phyloP scores from a whole-genome alignment of 768 basidiomycete genomes.

The Crucibulum laeve region DNA sequence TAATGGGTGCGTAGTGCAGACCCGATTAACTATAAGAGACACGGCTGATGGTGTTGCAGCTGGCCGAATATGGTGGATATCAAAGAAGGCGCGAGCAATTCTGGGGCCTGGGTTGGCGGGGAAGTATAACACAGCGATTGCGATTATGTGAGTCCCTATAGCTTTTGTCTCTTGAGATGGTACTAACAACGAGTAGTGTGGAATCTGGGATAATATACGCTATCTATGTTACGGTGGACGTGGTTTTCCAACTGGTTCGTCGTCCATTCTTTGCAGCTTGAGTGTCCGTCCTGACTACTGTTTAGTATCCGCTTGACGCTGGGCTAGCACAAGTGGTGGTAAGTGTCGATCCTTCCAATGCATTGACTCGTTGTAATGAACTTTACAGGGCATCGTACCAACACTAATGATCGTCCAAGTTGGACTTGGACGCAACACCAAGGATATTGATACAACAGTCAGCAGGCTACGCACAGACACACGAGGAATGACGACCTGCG shows the following conservation, averaged over 20 bases:
- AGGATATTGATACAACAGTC: constrained; percentile 16
- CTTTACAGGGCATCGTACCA: constrained; percentile 22
- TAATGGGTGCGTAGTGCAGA: constrained; percentile 20
- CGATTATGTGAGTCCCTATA: constrained; percentile 18
- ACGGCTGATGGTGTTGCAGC: constrained; percentile 13
- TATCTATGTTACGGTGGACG: constrained; percentile 19
- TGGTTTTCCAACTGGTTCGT: constrained; percentile 16
- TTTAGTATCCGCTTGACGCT: constrained; percentile 13
- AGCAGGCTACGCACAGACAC: constrained; percentile 16
- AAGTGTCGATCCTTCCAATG: constrained; percentile 3
- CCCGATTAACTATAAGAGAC: background rate
- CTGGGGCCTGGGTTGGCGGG: constrained; percentile 16
- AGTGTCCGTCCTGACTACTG: too few relatives aligned
- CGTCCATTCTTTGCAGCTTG: background rate
- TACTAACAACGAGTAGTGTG: constrained; percentile 12
- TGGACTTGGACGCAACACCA: constrained; percentile 17
- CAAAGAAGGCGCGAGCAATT: constrained; percentile 17
- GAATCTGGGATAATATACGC: constrained; percentile 28
- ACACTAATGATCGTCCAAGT: constrained; percentile 27
- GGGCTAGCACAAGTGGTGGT: constrained; percentile 22
- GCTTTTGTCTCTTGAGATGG: background rate
- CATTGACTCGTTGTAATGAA: background rate
- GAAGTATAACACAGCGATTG: constrained; percentile 20
- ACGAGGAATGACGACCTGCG: constrained; percentile 11
- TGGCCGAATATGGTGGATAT: constrained; percentile 26